Evolutionary conservation across 352 stramenopile species (phyloP).

Genomic region (Phytopythium boreale): DNA sequence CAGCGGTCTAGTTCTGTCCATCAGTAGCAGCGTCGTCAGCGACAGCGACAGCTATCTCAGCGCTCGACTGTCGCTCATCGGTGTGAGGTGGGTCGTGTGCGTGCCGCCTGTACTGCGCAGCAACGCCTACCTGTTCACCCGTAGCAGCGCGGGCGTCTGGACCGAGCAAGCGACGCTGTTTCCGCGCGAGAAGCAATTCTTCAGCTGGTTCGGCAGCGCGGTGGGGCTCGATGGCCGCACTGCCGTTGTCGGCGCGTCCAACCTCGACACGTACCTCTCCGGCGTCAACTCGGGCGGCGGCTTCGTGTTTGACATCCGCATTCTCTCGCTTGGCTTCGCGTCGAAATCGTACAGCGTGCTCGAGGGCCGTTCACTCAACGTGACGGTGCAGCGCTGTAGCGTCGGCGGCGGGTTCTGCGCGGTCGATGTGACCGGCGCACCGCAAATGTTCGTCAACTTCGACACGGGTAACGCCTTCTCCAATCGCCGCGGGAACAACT

Average conservation of each 20-base stretch:
- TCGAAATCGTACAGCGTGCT: slow-evolving; percentile 72
- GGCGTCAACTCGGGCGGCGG: slow-evolving; percentile 91
- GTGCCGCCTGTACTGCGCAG: slow-evolving; percentile 59
- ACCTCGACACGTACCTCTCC: slow-evolving; percentile 89
- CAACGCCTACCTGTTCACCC: slow-evolving; percentile 68
- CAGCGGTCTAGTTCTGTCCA: neutral
- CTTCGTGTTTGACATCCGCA: slow-evolving; percentile 89
- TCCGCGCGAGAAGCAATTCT: slow-evolving; percentile 89
- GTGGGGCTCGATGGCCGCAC: slow-evolving; percentile 82
- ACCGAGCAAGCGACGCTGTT: slow-evolving; percentile 92
- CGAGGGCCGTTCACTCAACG: slow-evolving; percentile 82
- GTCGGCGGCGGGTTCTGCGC: slow-evolving; percentile 49
- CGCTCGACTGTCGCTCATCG: slow-evolving; percentile 13
- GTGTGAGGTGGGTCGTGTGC: slow-evolving; percentile 35
- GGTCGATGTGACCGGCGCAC: slow-evolving; percentile 44
- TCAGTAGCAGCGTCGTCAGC: neutral
- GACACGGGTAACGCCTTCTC: slow-evolving; percentile 76
- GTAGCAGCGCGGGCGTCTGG: slow-evolving; percentile 52
- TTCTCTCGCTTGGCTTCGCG: slow-evolving; percentile 84
- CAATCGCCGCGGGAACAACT: slow-evolving; percentile 47
- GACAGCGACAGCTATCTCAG: neutral
- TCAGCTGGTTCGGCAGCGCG: slow-evolving; percentile 80
- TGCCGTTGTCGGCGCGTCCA: slow-evolving; percentile 89
- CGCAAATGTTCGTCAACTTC: slow-evolving; percentile 61
- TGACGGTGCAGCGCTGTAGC: slow-evolving; percentile 71